phyloP scores from a whole-genome alignment of 768 basidiomycete genomes.

The Termitomyces sp. region DNA sequence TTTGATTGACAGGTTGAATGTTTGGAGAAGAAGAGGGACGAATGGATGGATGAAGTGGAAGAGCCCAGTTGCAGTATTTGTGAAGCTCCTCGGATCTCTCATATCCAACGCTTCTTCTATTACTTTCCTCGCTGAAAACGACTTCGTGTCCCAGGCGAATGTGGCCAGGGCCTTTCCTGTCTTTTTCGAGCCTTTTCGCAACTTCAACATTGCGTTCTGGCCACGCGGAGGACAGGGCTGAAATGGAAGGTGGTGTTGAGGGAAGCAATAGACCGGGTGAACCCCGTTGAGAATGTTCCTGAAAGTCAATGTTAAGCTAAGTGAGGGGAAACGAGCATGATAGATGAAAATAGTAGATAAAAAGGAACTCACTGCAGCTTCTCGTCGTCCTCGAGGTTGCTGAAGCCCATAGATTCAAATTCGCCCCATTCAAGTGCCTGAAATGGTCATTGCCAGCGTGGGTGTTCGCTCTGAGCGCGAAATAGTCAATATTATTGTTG shows the following conservation, averaged over 20 bases:
- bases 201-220: constrained; percentile 70
- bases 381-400: constrained; percentile 48
- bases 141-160: constrained; percentile 90
- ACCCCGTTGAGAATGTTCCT: constrained; percentile 49
- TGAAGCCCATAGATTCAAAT: constrained; percentile 87
- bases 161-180: constrained; percentile 73
- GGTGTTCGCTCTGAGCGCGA: too few species aligned
- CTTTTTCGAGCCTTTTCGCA: constrained; percentile 76
- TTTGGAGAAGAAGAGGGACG: too few species aligned
- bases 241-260: constrained; percentile 83
- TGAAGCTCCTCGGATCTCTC: constrained; percentile 67
- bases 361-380: constrained; percentile 56
- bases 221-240: constrained; percentile 55
- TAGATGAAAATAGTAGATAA: background rate
- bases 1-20: background rate
- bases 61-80: constrained; percentile 86
- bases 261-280: constrained; percentile 42
- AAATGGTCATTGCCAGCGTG: too few species aligned
- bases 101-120: constrained; percentile 86
- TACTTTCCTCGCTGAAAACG: constrained; percentile 63
- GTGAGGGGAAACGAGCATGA: background rate
- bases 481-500: constrained; percentile 28
- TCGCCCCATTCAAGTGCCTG: constrained; percentile 81
- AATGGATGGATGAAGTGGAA: constrained; percentile 49
- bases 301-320: background rate